Evolutionary conservation across 495 filamentous ascomycete species (phyloP), one percentile per base, ranked within the genome.

Genomic region (Polyplosphaeria fusca): DNA sequence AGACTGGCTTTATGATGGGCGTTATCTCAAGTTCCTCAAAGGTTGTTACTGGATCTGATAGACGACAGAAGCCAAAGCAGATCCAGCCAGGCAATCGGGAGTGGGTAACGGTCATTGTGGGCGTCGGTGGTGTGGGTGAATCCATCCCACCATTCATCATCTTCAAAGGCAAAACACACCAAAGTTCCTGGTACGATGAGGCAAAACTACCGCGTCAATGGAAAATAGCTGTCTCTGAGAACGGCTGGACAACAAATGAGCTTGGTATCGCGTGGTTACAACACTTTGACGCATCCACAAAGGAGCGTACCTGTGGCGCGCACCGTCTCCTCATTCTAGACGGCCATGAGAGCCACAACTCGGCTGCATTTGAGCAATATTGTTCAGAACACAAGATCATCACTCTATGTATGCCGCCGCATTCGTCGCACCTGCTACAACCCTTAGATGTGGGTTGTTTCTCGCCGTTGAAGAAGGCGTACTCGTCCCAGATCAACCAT

Each of bases 1-100:
- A 47, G 11, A 18, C 13, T 24, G 44, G 44, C 44, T 47, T 47
- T 28, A 47, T 47, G 19, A 47, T 47, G 19, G 44, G 44, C 23
- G 9, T 24, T 23, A 47, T 47, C 11, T 47, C 27, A 28, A 47
- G 9, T 24, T 9, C 18, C 22, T 11, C 23, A 47, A n/a, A n/a
- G n/a, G 44, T 28, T 5, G 13, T 47, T 28, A 47, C 19, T 24
- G 24, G 11, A 12, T 47, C 27, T 5, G 44, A 24, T 11, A 12
- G 23, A 5, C 13, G 27, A 18, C 4, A 27, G 4, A 24, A 47
- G 19, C 44, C 27, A 43, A 43, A 43, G 30, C n/a, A 35, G 30
- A 9, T 43, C 40, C 19, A 43, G 13, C 40, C 19, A 22, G 40
- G 30, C n/a, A 35, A 35, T 35, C 18, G 19, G 9, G 18, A 43